A percentile compares a stretch with the other conserved stretches of the same genome.
Conservation (phyloP, 495 filamentous ascomycete genomes). For the Hyaloscypha finlandica region DNA sequence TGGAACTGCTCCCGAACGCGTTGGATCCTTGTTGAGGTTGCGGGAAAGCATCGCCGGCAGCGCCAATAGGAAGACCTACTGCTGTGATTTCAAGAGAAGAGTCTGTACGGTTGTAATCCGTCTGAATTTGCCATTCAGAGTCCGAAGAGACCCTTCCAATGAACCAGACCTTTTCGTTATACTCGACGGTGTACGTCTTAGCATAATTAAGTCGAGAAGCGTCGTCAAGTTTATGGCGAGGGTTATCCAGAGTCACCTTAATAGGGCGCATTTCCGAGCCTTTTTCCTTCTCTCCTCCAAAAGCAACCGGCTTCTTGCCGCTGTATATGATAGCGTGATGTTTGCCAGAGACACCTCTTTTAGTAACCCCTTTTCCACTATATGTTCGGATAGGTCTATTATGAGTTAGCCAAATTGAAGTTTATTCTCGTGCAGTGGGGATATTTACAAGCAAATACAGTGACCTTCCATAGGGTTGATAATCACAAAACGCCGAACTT, state of each 20-base stretch:
- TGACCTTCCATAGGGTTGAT: constrained; percentile 14
- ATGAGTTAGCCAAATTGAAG: background rate
- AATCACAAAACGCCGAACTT: constrained; percentile 26
- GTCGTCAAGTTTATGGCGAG: constrained; percentile 2
- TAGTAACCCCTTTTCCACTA: background rate
- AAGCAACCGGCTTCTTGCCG: constrained; percentile 1
- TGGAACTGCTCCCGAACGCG: too few relatives aligned
- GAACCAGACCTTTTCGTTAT: constrained; percentile 21
- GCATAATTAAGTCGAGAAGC: constrained; percentile 19
- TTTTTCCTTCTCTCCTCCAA: constrained; percentile 12
- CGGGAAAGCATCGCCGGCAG: too few relatives aligned
- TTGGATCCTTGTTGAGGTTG: too few relatives aligned
- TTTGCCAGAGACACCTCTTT: constrained; percentile 11
- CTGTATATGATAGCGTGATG: constrained; percentile 23
- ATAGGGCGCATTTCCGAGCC: background rate
- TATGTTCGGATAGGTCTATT: constrained; percentile 23
- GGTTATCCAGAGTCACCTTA: background rate
- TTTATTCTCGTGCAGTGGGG: background rate
- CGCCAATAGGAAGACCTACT: too few relatives aligned
- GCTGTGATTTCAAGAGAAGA: too few relatives aligned
- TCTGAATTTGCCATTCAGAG: background rate
- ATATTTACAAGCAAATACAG: constrained; percentile 27
- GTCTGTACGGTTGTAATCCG: constrained; percentile 4
- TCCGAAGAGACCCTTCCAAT: background rate
- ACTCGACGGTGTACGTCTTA: constrained; percentile 24